Base-by-base conservation (phyloP, 148 eudicot genomes). In the Polygonum maritimum region DNA sequence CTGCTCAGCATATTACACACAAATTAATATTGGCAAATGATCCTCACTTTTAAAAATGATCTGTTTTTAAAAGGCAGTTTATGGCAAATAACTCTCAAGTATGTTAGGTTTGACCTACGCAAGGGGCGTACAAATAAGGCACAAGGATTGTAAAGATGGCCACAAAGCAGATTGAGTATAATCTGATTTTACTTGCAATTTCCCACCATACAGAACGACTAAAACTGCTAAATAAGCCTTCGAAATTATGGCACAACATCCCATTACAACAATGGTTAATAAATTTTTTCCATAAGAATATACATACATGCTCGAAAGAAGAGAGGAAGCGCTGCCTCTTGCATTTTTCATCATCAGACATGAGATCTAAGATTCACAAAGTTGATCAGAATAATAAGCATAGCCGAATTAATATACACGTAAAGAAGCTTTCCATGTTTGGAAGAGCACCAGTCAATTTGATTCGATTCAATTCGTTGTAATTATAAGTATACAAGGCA, bases 311-410 rank as follows among this genome's bases (percentile, higher is more conserved):
- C 15, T 19, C 14, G 36, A 26, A 21, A 22, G 5, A 60, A 60
- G 16, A 60, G 13, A 11, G 36, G 14, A 60, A 21, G 35, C 11
- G 63, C 33, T 21, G 31, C 22, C 63, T 57, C 22, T 55, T 55
- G 62, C 62, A 19, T 22, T 4, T 60, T 26, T 22, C 67, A 11
- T 60, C 38, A 60, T 60, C 35, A 26, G 14, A 22, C 11, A 35
- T 22, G 65, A 58, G 65, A 58, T 10, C 55, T 19, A 22, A 58
- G 35, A 22, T 63, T 33, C 4, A 18, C 71, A 67, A n/a, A 36
- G 44, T 67, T 67, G 45, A 67, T 36, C 71, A 67, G 71, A 67
- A 1, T 16, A 67, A 36, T 67, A 67, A 67, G 71, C 71, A 67
- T 67, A 36, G 14, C 44, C 71, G 45, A 67, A 67, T 44, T 44